A percentile compares a stretch with the other conserved stretches of the same genome.
Conservation (phyloP, 139 green algal species). For the Spirogloea muscicola region DNA sequence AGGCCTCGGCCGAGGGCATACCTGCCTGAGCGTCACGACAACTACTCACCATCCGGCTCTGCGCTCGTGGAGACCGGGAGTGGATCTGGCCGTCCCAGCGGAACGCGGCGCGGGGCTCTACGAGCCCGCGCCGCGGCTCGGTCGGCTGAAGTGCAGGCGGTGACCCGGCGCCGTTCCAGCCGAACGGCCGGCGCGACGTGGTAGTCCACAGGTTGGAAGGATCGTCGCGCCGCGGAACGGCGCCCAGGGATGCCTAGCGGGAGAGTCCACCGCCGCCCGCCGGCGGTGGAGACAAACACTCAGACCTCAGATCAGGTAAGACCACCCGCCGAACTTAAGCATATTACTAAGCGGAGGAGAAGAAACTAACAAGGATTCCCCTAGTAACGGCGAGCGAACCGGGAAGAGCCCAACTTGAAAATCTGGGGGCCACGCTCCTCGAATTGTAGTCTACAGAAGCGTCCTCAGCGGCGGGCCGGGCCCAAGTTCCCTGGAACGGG, state of each 20-base stretch:
- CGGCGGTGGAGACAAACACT: too few relatives aligned
- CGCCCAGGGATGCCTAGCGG: too few relatives aligned
- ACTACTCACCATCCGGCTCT: conserved; percentile 47
- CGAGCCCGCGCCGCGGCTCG: not conserved
- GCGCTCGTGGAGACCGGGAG: conserved; percentile 57
- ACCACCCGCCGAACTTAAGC: conserved; percentile 89
- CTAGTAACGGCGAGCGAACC: conserved; percentile 88
- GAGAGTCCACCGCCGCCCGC: too few relatives aligned
- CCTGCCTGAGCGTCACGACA: conserved; percentile 79
- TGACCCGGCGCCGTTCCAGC: too few relatives aligned
- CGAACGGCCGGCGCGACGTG: too few relatives aligned
- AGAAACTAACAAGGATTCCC: conserved; percentile 92
- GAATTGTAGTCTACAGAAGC: conserved; percentile 88
- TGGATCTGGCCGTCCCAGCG: conserved; percentile 14
- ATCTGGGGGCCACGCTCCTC: conserved; percentile 64
- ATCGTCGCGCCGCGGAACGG: too few relatives aligned
- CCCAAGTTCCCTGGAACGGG: conserved; percentile 74
- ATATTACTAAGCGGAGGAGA: conserved; percentile 95
- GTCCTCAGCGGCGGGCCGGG: conserved; percentile 57
- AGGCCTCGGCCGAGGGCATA: conserved; percentile 70
- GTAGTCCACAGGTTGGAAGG: too few relatives aligned
- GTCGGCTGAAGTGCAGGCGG: not conserved
- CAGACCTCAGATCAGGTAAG: conserved; percentile 83
- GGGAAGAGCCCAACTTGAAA: conserved; percentile 82
- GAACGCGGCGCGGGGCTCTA: too few relatives aligned